Base-by-base conservation (phyloP, 106 monocot species). In the Platanthera guangdongensis region DNA sequence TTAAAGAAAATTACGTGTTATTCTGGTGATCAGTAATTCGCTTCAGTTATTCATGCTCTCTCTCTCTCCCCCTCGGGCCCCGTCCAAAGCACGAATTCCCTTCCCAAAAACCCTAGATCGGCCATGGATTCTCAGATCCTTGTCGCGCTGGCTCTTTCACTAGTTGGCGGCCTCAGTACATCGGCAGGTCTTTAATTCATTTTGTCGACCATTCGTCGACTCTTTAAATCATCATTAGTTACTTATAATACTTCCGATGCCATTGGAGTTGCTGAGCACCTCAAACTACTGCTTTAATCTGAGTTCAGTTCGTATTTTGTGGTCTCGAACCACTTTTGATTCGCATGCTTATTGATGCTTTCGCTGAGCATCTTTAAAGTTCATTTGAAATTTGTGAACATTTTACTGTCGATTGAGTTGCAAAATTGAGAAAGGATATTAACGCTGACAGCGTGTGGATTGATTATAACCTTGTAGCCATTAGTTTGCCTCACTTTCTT, bases 111-210 rank as follows among this genome's bases (percentile, higher is more conserved):
- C 64, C 76, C 12, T 70, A 30, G 51, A n/a, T 79, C 57, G 8
- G 25, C 51, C 46, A 96, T 96, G 95, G 90, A 91, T 48, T 76
- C 87, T 25, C 89, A 93, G 72, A 78, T 97, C 46, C 74, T 87
- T 69, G 86, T 91, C 47, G 96, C 96, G 51, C 93, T 97, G 74
- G 89, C 79, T 11, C 89, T 97, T 79, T 97, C 96, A 71, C 85
- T 97, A 47, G 91, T 97, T 71, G 93, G 96, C 78, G 91, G 96
- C 8, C 52, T 94, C 48, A 97, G 93, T 83, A 97, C 96, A 6
- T 93, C 93, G 49, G 48, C 94, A 72, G 93, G 95, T 95, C 77
- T 53, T 25, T 45, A 15, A 5, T 9, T 9, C 14, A 5, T 70
- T 70, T 50, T 28, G 47, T 47, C 9, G 47, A 48, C 9, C n/a